phyloP scores from a whole-genome alignment of 257 asterid genomes.

The Salvia splendens region DNA sequence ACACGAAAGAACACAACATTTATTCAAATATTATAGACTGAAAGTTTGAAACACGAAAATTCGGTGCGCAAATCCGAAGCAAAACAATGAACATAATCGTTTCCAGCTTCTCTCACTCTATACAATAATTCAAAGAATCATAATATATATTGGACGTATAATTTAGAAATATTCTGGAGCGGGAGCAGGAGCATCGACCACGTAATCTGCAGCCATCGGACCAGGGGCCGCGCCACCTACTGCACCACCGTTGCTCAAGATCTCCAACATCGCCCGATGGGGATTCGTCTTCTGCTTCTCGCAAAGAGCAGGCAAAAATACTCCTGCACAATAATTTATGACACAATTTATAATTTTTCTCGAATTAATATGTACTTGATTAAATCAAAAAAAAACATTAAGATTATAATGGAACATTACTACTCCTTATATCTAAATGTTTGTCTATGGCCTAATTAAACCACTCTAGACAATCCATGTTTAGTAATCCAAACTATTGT shows the following conservation, averaged over 20 bases:
- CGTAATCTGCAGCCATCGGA: conserved; percentile 26
- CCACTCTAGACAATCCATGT: too few species aligned
- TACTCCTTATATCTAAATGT: too few species aligned
- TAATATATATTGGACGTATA: not conserved
- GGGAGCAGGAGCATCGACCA: conserved; percentile 40
- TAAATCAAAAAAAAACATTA: too few species aligned
- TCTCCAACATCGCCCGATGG: conserved; percentile 64
- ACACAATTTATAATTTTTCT: too few species aligned
- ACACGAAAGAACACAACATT: not conserved
- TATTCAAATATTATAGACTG: not conserved
- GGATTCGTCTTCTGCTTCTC: conserved; percentile 54
- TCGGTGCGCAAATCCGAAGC: conserved; percentile 17
- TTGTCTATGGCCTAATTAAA: too few species aligned
- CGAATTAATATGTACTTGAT: too few species aligned
- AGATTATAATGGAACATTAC: too few species aligned
- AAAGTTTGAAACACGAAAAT: conserved; percentile 9
- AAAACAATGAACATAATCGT: conserved; percentile 21
- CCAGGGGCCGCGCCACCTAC: conserved; percentile 44
- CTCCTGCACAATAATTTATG: conserved; percentile 44
- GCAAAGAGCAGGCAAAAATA: conserved; percentile 64
- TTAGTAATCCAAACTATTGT: too few species aligned
- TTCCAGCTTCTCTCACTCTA: conserved; percentile 20
- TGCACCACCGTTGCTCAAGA: conserved; percentile 57
- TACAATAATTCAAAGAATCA: conserved; percentile 23
- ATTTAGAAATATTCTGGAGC: conserved; percentile 20